phyloP scores from a whole-genome alignment of 2,329 filamentous ascomycete species.

The Xylariaceae sp. region DNA sequence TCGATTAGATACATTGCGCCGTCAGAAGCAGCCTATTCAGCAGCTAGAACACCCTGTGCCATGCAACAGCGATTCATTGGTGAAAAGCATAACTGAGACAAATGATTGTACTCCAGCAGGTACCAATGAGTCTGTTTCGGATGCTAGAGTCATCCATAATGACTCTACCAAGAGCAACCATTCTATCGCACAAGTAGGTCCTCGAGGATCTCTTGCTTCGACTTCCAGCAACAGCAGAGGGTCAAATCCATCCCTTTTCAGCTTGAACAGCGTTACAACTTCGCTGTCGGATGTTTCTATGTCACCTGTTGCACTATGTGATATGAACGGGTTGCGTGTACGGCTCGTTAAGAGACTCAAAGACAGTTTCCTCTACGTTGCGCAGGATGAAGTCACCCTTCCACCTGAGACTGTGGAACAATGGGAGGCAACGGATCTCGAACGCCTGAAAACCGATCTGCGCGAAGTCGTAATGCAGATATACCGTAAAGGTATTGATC shows the following conservation, averaged over 20 bases:
- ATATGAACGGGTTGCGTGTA: constrained; percentile 1
- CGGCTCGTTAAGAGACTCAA: constrained; percentile 7
- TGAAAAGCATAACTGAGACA: too few species aligned
- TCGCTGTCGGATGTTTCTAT: constrained; percentile 4
- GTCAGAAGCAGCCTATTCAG: neutral
- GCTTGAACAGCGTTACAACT: constrained; percentile 8
- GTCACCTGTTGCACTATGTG: neutral
- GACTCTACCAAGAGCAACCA: neutral
- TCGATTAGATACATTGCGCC: neutral
- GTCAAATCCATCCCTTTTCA: constrained; percentile 8
- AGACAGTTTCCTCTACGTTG: constrained; percentile 10
- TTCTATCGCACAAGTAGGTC: neutral
- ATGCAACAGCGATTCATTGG: too few species aligned
- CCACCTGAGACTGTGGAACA: constrained; percentile 8
- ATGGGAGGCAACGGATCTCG: constrained; percentile 9
- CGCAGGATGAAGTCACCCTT: constrained; percentile 10
- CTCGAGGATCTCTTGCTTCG: constrained; percentile 7
- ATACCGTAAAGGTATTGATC: constrained; percentile 13
- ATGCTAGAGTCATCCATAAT: neutral
- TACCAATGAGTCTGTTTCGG: too few species aligned
- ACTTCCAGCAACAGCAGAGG: constrained; percentile 13
- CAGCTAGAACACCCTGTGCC: too few species aligned
- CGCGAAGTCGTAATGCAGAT: constrained; percentile 10
- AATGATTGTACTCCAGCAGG: too few species aligned
- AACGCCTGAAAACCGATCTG: constrained; percentile 11